A percentile compares a stretch with the other conserved stretches of the same genome.
These are phyloP conservation scores for Yarrowia alimentaria DNA, from an alignment of 805 yeast species.

Conservation along the genomic window DNA sequence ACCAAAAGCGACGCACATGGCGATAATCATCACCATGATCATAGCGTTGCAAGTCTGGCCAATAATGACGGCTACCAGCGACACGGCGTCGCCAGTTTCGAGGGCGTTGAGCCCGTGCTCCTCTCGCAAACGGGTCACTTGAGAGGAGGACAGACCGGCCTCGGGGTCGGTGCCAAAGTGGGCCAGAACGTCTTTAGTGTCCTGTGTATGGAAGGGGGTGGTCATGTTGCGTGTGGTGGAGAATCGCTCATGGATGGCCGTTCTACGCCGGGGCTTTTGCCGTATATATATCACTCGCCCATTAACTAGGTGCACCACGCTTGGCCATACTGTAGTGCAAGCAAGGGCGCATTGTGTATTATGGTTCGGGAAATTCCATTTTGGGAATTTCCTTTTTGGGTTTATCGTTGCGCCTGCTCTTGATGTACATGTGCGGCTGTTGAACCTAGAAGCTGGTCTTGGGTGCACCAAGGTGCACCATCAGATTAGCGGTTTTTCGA, in stretches of 20 bases:
- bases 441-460: no score
- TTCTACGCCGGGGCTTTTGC: no score
- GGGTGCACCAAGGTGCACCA: no score
- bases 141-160: constrained; percentile 18
- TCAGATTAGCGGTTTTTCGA: no score
- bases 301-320: no score
- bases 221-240: not conserved
- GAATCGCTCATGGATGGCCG: not conserved
- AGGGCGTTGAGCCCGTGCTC: constrained; percentile 58
- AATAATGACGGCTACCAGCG: constrained; percentile 53
- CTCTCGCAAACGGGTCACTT: constrained; percentile 8
- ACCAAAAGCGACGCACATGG: constrained; percentile 71
- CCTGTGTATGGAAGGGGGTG: constrained; percentile 16
- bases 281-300: not conserved
- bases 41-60: constrained; percentile 75
- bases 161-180: constrained; percentile 13
- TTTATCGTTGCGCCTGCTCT: constrained; percentile 8
- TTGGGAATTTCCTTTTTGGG: no score
- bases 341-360: no score
- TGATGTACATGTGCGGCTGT: constrained; percentile 11
- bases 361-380: constrained; percentile 20
- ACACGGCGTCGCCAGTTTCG: constrained; percentile 58
- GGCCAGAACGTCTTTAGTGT: not conserved
- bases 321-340: no score
- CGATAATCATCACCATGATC: constrained; percentile 68